phyloP scores from a whole-genome alignment of 306 rosid genomes.

The Cucurbita maxima region DNA sequence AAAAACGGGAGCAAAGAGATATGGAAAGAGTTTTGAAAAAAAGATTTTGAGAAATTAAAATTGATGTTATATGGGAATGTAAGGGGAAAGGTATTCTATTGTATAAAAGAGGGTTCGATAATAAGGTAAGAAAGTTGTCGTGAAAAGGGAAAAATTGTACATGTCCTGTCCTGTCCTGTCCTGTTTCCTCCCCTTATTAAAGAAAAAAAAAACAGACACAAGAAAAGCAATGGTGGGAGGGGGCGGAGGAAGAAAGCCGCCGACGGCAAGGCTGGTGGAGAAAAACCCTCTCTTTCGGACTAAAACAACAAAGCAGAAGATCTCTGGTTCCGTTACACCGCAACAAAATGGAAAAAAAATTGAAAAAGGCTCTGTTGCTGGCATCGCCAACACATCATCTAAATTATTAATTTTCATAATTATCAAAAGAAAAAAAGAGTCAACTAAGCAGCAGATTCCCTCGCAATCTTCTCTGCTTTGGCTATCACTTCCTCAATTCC shows the following conservation, averaged over 20 bases:
- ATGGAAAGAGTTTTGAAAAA: too few species aligned
- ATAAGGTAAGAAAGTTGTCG: background rate
- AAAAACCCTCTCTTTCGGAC: background rate
- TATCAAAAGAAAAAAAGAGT: conserved; percentile 11
- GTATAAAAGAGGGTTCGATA: background rate
- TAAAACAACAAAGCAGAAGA: conserved; percentile 18
- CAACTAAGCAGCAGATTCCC: conserved; percentile 53
- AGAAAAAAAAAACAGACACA: background rate
- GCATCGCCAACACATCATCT: conserved; percentile 42
- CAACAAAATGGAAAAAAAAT: background rate
- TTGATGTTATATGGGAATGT: too few species aligned
- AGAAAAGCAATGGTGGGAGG: background rate
- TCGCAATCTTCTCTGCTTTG: conserved; percentile 96
- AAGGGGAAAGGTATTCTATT: too few species aligned
- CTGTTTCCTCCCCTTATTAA: background rate
- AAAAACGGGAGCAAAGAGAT: too few species aligned
- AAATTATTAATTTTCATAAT: conserved; percentile 63
- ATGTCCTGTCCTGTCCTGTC: background rate
- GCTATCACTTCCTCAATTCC: conserved; percentile 94
- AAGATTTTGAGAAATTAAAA: too few species aligned
- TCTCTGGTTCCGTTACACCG: conserved; percentile 29
- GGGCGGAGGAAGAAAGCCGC: background rate
- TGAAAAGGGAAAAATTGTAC: background rate
- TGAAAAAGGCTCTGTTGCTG: background rate
- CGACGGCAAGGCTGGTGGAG: conserved; percentile 10